A percentile compares a stretch with the other conserved stretches of the same genome.
Evolutionary conservation across 176 grass and related monocot genomes (phyloP).

Genomic region (Bolboschoenus planiculmis): DNA sequence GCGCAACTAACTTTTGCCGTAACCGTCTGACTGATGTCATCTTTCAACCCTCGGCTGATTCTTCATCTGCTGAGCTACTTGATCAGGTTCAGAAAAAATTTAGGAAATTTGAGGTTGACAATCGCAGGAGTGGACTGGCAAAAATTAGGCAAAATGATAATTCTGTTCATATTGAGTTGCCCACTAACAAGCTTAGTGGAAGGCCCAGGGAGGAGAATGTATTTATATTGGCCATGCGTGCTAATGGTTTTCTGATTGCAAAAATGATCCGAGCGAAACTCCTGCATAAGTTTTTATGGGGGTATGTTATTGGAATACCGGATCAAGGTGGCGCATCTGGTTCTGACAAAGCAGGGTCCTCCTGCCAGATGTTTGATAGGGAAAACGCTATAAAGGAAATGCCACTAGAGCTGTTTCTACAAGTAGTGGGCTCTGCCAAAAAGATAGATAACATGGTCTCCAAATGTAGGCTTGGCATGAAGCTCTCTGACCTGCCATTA

Average conservation of each 20-base stretch:
- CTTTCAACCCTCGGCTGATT: conserved; percentile 65
- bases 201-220: conserved; percentile 51
- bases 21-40: conserved; percentile 75
- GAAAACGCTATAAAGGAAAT: conserved; percentile 69
- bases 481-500: conserved; percentile 62
- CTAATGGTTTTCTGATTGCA: conserved; percentile 80
- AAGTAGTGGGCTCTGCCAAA: conserved; percentile 88
- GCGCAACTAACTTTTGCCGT: conserved; percentile 61
- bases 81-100: conserved; percentile 69
- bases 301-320: conserved; percentile 52
- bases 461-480: conserved; percentile 59
- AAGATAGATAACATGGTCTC: conserved; percentile 77
- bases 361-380: conserved; percentile 63
- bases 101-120: conserved; percentile 67
- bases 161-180: conserved; percentile 22
- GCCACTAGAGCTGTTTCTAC: conserved; percentile 86
- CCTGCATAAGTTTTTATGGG: conserved; percentile 85
- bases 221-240: conserved; percentile 64
- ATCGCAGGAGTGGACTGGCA: conserved; percentile 42
- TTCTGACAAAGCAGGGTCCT: conserved; percentile 32
- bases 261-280: conserved; percentile 93
- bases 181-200: conserved; percentile 35
- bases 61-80: conserved; percentile 61
- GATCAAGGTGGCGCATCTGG: conserved; percentile 24
- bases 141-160: conserved; percentile 55